Evolutionary conservation across 2,329 filamentous ascomycete genomes (phyloP), one percentile per base, ranked within the genome.

Genomic region (Stagonosporopsis cucurbitacearum): DNA sequence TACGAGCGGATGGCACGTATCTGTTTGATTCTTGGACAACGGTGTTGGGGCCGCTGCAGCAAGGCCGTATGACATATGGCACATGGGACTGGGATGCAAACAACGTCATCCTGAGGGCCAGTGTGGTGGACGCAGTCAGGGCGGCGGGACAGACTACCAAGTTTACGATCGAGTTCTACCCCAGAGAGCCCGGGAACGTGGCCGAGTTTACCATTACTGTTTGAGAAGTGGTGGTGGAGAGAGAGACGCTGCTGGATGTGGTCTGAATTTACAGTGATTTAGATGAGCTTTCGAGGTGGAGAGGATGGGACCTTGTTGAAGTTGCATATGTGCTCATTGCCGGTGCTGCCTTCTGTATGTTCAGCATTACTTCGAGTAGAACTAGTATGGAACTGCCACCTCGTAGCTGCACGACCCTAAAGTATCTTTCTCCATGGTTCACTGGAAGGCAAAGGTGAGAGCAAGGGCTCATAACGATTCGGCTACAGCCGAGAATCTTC

Each of bases 1-100:
- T 81, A 5, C 78, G 77, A 19, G 68, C 64, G 1, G 81, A 84
- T 56, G 82, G 82, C 1, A 75, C 70, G 6, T 83, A 78, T 48
- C 65, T 87, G 6, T 77, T 83, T 4, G 84, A 87, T 59, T 78
- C 81, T 45, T 87, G 82, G 82, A 87, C 84, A 0, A 69, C 78
- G 63, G 84, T 77, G 26, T 69, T 86, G 1, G 80, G 81, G 0
- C 75, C 80, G 2, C 66, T 87, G 22, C 82, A 86, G 64, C 77
- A 83, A 59, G 75, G 62, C 0, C 50, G 73, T 8, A 69, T 70
- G 58, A 86, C 84, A 2, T 85, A 79, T 53, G 74, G 66, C 8
- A 75, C 69, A 52, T 86, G 80, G 78, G 79, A 80, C 45, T 85
- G 79, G 74, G 80, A 83, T 56, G 75, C 65, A 1, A 63, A 69